Evolutionary conservation across 2,329 filamentous ascomycete species (phyloP), one percentile per base, ranked within the genome.

Genomic region (Graphiopsis chlorocephala): DNA sequence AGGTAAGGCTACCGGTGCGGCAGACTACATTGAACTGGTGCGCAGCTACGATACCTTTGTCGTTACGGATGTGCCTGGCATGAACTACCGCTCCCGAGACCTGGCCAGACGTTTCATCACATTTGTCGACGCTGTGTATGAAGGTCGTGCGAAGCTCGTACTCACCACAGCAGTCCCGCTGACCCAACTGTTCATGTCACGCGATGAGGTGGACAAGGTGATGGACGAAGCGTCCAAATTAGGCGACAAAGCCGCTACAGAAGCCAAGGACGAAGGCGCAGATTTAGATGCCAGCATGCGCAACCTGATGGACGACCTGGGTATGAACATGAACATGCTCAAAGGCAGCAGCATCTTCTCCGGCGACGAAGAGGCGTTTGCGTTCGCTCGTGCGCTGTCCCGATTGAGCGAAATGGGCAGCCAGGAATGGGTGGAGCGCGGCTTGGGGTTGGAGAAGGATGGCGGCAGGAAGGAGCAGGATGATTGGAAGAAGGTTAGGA

Each of bases 41-140:
- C 86, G 92, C 64, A 89, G 89, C 70, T 99, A 98, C 77, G 90
- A 97, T 67, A 89, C 93, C 1, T 98, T 99, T 73, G 87, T 99
- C 68, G 86, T 99, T 11, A 97, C 93, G 0, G 90, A 93, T 60
- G 88, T 98, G 1, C 95, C 95, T 0, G 91, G 90, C 6, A 98
- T 99, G 95, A 95, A 90, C 47, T 86, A 92, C 69, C 87, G 87
- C 63, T 88, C 93, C 73, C 87, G 95, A 23, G 95, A 99, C 79
- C 84, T 97, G 45, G 95, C 95, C 0, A 83, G 95, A 14, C 85
- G 95, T 5, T 97, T 99, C 78, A 99, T 99, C 76, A 99, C 94
- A 0, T 97, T 99, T 72, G 92, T 99, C 69, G 95, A 99, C 76
- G 94, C 95, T 6, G 90, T 97, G 4, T 99, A 99, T 75, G 95